Base-by-base conservation (phyloP, 345 rosid genomes). In the Stellera chamaejasme region DNA sequence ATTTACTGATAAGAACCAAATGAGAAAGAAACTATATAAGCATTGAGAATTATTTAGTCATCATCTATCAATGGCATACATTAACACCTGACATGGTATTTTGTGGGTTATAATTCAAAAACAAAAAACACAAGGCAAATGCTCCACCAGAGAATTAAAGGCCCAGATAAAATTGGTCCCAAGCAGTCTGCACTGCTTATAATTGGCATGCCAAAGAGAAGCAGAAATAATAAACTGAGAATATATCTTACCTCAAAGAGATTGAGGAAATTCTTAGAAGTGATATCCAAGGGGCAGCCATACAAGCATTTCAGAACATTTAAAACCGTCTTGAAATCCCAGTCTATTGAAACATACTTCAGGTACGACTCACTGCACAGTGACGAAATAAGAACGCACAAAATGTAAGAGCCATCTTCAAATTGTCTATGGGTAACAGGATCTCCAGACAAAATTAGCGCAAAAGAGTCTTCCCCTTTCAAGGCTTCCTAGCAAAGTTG, bases 331-430 rank as follows among this genome's bases (percentile, higher is more conserved):
- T 80, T 84, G 65, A 48, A 32, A 28, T 73, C 62, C 96, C 96
- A 88, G 48, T 71, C 61, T 23, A 88, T 28, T 42, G 71, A 67
- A 64, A 84, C 61, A 53, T 56, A 50, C 45, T 79, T 71, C 11
- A 60, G 60, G 45, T 73, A 58, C 54, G 96, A 81, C 58, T 84
- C 88, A 26, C 93, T 82, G 73, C 79, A 67, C 45, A 43, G 42
- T 71, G 46, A 58, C 32, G 49, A 48, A 62, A 49, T 4, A 32
- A 32, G 39, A 32, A 8, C 8, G 39, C 8, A 32, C 39, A 32
- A 32, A 8, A 32, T 4, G 0, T 32, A 32, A 8, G 39, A 32
- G 8, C 5, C 39, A 32, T 3, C 39, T 32, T 8, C 39, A 32
- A 32, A 3, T 4, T 32, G 39, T 4, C 7, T 32, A 32, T 32